Percentiles rank a stretch among this genome's conserved stretches.
These are phyloP conservation scores for Microsporum ferrugineum DNA, from an alignment of 2,329 filamentous ascomycete genomes.

Conservation along the genomic window DNA sequence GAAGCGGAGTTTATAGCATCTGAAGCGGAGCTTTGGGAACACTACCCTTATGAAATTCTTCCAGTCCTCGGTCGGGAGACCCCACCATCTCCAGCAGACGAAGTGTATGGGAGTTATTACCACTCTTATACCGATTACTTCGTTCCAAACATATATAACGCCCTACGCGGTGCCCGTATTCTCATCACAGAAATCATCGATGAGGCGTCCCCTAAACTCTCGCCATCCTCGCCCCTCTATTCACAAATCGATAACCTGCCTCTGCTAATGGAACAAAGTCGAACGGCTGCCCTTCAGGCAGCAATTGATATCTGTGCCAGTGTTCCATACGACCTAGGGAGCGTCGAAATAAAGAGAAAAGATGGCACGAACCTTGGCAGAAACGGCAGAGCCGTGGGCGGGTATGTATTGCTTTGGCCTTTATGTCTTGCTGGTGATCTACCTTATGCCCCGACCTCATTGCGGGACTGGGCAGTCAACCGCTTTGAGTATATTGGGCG, in stretches of 20 bases:
- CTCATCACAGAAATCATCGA: constrained; percentile 42
- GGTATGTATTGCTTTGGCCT: constrained; percentile 29
- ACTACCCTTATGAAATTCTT: constrained; percentile 18
- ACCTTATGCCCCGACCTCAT: constrained; percentile 19
- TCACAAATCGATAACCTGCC: constrained; percentile 16
- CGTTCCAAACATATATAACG: constrained; percentile 46
- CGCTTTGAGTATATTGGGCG: constrained; percentile 26
- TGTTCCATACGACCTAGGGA: constrained; percentile 27
- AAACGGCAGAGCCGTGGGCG: constrained; percentile 24
- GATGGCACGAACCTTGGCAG: constrained; percentile 6
- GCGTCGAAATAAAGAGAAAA: constrained; percentile 14
- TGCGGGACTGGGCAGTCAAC: constrained; percentile 25
- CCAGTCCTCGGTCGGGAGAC: background rate
- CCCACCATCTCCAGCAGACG: constrained; percentile 2
- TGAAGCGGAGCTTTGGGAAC: constrained; percentile 20
- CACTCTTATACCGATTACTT: constrained; percentile 47
- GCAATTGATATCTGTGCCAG: constrained; percentile 29
- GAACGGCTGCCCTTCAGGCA: constrained; percentile 20
- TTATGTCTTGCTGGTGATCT: constrained; percentile 27
- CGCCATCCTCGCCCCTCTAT: background rate
- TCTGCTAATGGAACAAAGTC: constrained; percentile 22
- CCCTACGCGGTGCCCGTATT: constrained; percentile 50
- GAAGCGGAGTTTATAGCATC: constrained; percentile 27
- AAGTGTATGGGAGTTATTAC: constrained; percentile 40
- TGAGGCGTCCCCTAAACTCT: constrained; percentile 20